Base-by-base conservation (phyloP, 805 yeast genomes). In the Monosporozyma aquatica region DNA sequence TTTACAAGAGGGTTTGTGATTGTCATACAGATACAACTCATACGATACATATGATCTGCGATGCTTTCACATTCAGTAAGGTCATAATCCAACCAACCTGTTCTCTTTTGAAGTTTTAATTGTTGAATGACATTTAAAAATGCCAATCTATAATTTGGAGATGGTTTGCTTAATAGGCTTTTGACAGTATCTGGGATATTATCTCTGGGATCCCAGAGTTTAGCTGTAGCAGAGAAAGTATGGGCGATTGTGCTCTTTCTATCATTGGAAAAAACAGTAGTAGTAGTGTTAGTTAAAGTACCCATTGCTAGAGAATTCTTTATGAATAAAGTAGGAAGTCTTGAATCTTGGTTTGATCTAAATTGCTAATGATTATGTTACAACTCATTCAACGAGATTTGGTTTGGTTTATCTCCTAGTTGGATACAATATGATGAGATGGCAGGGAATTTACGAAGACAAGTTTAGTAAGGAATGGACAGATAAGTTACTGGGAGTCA, bases 11-110 rank as follows among this genome's bases (percentile, higher is more conserved):
- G 61, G 40, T 71, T 64, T 23, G 66, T 63, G 34, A 86, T 71
- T 20, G 87, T 62, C 82, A 87, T 76, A 18, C 90, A 70, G 34
- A 87, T 76, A 17, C 89, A 68, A 5, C 87, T 78, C 96, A 90
- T 89, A 44, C 98, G 71, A 59, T 90, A 89, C 95, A 89, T 89
- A 62, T 90, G 97, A 63, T 89, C 97, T n/a, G 86, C 75, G 40
- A 87, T 87, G 40, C 83, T 75, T 62, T 87, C 73, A 50, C 72
- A 67, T 2, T 60, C 55, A 2, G 43, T 37, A 20, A 69, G 58
- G 10, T 59, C 64, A 54, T 76, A 77, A 57, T 87, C 90, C 17
- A 90, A 63, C 97, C 97, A 90, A 2, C 98, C 98, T 0, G 98
- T 90, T 59, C 98, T 74, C 51, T 73, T 78, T 56, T 86, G 90